These are phyloP conservation scores for Exophiala oligosperma DNA, from an alignment of 2,329 filamentous ascomycete species.

Conservation along the genomic window DNA sequence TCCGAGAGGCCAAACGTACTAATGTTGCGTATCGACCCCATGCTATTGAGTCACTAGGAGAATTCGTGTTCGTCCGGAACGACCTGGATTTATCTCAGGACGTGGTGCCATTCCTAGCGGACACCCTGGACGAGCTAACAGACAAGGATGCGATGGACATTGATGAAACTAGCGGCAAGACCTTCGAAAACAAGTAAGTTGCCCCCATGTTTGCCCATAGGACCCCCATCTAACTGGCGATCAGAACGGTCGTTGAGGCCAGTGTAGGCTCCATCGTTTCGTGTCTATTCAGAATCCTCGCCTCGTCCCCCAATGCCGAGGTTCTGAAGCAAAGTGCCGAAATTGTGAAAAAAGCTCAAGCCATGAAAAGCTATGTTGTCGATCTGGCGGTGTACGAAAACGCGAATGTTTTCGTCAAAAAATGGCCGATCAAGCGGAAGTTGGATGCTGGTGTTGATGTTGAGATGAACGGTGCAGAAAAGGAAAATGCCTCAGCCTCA, in stretches of 20 bases:
- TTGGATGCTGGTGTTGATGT: constrained; percentile 2
- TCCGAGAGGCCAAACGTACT: constrained; percentile 88
- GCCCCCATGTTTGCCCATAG: constrained; percentile 6
- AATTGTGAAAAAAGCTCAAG: constrained; percentile 19
- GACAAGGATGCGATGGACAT: constrained; percentile 65
- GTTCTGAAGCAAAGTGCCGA: constrained; percentile 20
- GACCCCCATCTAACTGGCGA: constrained; percentile 10
- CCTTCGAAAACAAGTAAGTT: constrained; percentile 19
- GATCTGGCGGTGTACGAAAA: constrained; percentile 23
- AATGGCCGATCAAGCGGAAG: constrained; percentile 1
- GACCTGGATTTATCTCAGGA: constrained; percentile 69
- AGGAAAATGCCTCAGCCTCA: constrained; percentile 22
- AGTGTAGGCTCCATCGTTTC: constrained; percentile 22
- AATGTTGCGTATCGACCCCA: constrained; percentile 80
- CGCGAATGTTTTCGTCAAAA: constrained; percentile 21
- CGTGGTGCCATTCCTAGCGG: constrained; percentile 55
- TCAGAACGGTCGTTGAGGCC: constrained; percentile 14
- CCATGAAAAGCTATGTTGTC: constrained; percentile 10
- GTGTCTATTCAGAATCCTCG: constrained; percentile 26
- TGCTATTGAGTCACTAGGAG: constrained; percentile 70
- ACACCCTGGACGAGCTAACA: constrained; percentile 60
- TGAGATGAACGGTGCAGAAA: constrained; percentile 5
- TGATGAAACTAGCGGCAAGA: constrained; percentile 45
- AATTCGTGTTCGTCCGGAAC: constrained; percentile 66
- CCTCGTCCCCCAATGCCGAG: constrained; percentile 12